These are phyloP conservation scores for Aegilops speltoides DNA, from an alignment of 176 grass and related monocot species.

Conservation along the genomic window DNA sequence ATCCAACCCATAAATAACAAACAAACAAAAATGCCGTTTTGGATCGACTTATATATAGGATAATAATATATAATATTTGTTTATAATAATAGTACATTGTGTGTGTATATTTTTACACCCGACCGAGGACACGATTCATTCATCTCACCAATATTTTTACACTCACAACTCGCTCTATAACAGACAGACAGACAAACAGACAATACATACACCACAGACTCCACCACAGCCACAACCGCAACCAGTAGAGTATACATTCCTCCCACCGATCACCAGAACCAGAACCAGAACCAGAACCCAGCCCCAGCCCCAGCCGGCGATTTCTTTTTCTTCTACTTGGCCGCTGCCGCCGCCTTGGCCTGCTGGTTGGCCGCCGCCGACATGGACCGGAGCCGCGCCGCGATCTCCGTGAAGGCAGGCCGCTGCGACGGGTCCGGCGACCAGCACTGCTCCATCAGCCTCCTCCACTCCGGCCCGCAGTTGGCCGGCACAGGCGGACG, in stretches of 20 bases:
- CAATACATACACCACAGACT: too few species aligned
- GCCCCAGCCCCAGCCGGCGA: not conserved
- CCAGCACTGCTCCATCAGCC: constrained; percentile 76
- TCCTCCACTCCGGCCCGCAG: constrained; percentile 58
- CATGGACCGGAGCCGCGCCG: constrained; percentile 66
- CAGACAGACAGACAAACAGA: too few species aligned
- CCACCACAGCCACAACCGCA: too few species aligned
- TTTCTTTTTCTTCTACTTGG: not conserved
- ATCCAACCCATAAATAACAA: too few species aligned
- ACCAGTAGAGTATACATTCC: too few species aligned
- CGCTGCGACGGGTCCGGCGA: constrained; percentile 70
- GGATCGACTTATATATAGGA: too few species aligned
- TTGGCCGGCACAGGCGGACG: constrained; percentile 54
- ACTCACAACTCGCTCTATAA: not conserved
- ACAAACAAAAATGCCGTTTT: too few species aligned
- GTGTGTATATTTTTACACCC: not conserved
- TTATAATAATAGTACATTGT: not conserved
- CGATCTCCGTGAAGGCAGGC: constrained; percentile 81
- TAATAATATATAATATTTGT: too few species aligned
- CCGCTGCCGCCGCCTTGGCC: constrained; percentile 3
- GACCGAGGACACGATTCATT: not conserved
- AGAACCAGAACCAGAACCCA: too few species aligned
- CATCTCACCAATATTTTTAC: not conserved
- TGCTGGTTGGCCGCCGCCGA: constrained; percentile 59
- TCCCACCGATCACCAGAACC: too few species aligned